These are phyloP conservation scores for Pulveroboletus ravenelii DNA, from an alignment of 768 basidiomycete species.

Conservation along the genomic window DNA sequence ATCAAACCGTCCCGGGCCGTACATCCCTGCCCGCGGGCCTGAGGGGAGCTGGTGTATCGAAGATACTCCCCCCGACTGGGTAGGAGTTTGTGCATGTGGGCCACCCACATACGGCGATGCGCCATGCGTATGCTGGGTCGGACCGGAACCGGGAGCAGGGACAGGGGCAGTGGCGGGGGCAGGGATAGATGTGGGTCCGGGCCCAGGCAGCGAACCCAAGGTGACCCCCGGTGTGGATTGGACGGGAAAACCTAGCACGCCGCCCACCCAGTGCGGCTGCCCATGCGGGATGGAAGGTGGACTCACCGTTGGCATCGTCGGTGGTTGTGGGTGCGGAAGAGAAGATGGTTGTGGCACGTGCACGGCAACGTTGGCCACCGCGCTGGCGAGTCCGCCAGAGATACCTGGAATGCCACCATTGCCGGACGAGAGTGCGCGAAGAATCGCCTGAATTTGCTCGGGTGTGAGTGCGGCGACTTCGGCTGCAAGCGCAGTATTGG, in stretches of 20 bases:
- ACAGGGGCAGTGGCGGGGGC: neutral
- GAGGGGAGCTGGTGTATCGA: slow-evolving; percentile 26
- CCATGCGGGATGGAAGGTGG: slow-evolving; percentile 9
- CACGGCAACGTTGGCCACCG: slow-evolving; percentile 18
- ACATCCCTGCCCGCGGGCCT: slow-evolving; percentile 26
- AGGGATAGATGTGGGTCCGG: neutral
- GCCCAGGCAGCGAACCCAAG: too few species aligned
- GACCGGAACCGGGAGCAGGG: neutral
- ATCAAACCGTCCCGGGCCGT: slow-evolving; percentile 26
- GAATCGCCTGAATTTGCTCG: slow-evolving; percentile 67
- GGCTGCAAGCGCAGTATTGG: slow-evolving; percentile 54
- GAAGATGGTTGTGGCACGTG: slow-evolving; percentile 10
- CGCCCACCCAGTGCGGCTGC: slow-evolving; percentile 19
- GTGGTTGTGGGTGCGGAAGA: neutral
- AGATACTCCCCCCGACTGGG: slow-evolving; percentile 20
- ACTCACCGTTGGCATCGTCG: slow-evolving; percentile 5
- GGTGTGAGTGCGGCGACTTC: slow-evolving; percentile 72
- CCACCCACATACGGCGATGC: slow-evolving; percentile 13
- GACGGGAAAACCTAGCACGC: slow-evolving; percentile 23
- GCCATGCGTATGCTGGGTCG: neutral
- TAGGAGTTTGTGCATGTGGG: slow-evolving; percentile 16
- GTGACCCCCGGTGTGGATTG: slow-evolving; percentile 14
- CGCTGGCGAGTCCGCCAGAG: slow-evolving; percentile 26
- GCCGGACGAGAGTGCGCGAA: slow-evolving; percentile 50
- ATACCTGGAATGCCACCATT: slow-evolving; percentile 32